A percentile compares a stretch with the other conserved stretches of the same genome.
These are phyloP conservation scores for Bauhinia variegata DNA, from an alignment of 306 rosid genomes.

Conservation along the genomic window DNA sequence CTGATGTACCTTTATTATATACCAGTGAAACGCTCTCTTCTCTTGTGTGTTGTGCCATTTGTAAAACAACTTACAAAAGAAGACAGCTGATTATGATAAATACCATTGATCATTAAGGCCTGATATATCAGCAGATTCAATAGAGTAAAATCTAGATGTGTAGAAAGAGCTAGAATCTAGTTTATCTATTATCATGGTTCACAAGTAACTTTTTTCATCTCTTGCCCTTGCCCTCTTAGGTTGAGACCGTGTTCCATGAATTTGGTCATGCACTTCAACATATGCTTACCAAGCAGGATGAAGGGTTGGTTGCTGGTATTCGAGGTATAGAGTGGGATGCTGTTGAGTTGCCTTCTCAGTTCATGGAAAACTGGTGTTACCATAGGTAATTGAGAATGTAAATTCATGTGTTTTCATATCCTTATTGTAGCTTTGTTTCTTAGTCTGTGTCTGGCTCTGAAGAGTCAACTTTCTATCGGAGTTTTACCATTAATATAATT, in stretches of 20 bases:
- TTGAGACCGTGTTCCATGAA: constrained; percentile 99
- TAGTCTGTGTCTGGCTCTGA: constrained; percentile 1
- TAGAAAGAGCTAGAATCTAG: constrained; percentile 19
- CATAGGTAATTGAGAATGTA: constrained; percentile 64
- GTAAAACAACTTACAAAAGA: no score
- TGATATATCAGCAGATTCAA: background rate
- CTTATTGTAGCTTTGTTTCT: constrained; percentile 4
- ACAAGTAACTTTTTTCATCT: constrained; percentile 8
- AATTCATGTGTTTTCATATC: constrained; percentile 16
- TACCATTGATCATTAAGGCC: constrained; percentile 5
- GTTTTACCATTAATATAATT: background rate
- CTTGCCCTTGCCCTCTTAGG: constrained; percentile 51
- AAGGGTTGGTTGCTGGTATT: constrained; percentile 95
- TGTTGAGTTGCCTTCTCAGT: constrained; percentile 96
- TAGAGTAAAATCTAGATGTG: background rate
- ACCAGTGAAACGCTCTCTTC: no score
- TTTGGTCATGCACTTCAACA: constrained; percentile 99
- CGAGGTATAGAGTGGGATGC: constrained; percentile 99
- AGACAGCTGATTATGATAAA: background rate
- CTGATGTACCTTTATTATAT: no score
- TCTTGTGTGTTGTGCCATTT: no score
- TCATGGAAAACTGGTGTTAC: constrained; percentile 99
- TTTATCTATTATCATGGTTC: constrained; percentile 18
- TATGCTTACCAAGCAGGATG: constrained; percentile 94
- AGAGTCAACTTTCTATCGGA: background rate